Evolutionary conservation across 306 rosid species (phyloP).

Genomic region (Adenanthera pavonina): DNA sequence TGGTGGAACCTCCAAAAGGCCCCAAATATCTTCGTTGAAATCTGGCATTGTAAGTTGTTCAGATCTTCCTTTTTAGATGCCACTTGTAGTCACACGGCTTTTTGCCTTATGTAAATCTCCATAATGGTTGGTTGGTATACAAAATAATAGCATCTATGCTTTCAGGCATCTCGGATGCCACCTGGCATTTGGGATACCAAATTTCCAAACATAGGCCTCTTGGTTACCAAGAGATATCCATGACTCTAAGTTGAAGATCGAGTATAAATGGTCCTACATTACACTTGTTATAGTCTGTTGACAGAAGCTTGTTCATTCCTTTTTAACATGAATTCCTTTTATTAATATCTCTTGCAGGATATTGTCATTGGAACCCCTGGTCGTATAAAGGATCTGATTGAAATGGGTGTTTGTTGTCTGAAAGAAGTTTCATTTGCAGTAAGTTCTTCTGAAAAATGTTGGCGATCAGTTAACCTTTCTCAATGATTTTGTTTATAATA

Average conservation of each 20-base stretch:
- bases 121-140: not conserved
- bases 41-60: slow-evolving; percentile 85
- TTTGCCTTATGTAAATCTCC: not conserved
- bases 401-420: slow-evolving; percentile 80
- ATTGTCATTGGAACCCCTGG: slow-evolving; percentile 98
- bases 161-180: not conserved
- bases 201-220: not conserved
- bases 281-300: not conserved
- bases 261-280: not conserved
- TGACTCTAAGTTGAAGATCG: not conserved
- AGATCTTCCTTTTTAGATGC: slow-evolving; percentile 33
- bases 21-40: slow-evolving; percentile 78
- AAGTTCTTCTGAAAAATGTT: slow-evolving; percentile 44
- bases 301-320: not conserved
- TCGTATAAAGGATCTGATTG: slow-evolving; percentile 88
- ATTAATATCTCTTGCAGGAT: slow-evolving; percentile 55
- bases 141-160: not conserved
- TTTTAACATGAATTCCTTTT: not conserved
- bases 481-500: not conserved
- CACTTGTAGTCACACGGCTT: slow-evolving; percentile 29
- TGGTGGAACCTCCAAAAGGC: slow-evolving; percentile 93
- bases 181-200: not conserved
- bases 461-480: slow-evolving; percentile 19
- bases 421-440: slow-evolving; percentile 88
- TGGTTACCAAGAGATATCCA: not conserved